A percentile compares a stretch with the other conserved stretches of the same genome.
Evolutionary conservation across 495 filamentous ascomycete species (phyloP).

Genomic region (Chaetomidium leptoderma): DNA sequence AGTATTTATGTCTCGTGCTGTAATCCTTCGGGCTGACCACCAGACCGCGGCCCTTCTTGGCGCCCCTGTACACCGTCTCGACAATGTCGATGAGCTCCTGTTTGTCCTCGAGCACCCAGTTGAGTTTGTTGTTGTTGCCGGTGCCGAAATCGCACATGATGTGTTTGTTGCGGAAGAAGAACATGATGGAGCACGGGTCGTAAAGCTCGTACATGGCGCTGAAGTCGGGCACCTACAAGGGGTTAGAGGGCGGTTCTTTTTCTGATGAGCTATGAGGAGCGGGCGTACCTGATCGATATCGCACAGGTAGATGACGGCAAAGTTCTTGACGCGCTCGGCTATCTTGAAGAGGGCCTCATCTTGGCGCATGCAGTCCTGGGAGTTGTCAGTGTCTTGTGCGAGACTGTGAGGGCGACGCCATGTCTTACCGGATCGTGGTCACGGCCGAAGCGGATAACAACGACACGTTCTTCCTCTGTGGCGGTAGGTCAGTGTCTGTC

Average conservation of each 20-base stretch:
- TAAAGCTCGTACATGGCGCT: constrained; percentile 89
- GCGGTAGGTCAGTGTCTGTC: background rate
- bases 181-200: constrained; percentile 66
- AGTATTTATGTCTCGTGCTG: constrained; percentile 80
- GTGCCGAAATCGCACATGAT: constrained; percentile 99
- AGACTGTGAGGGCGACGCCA: too few relatives aligned
- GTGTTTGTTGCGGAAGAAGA: constrained; percentile 96
- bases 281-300: constrained; percentile 67
- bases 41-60: constrained; percentile 92
- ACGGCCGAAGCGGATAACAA: constrained; percentile 90
- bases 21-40: constrained; percentile 97
- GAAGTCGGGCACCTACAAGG: constrained; percentile 73
- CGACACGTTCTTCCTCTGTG: constrained; percentile 83
- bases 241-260: background rate
- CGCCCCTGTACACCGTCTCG: constrained; percentile 95
- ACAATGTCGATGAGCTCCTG: constrained; percentile 98
- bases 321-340: constrained; percentile 80
- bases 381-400: constrained; percentile 34
- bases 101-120: constrained; percentile 97
- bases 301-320: constrained; percentile 90
- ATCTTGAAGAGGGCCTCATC: constrained; percentile 93
- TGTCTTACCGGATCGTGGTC: constrained; percentile 40
- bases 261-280: background rate
- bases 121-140: constrained; percentile 93
- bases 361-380: constrained; percentile 80